These are phyloP conservation scores for Globisporangium nagaii DNA, from an alignment of 352 stramenopile genomes.

Conservation along the genomic window DNA sequence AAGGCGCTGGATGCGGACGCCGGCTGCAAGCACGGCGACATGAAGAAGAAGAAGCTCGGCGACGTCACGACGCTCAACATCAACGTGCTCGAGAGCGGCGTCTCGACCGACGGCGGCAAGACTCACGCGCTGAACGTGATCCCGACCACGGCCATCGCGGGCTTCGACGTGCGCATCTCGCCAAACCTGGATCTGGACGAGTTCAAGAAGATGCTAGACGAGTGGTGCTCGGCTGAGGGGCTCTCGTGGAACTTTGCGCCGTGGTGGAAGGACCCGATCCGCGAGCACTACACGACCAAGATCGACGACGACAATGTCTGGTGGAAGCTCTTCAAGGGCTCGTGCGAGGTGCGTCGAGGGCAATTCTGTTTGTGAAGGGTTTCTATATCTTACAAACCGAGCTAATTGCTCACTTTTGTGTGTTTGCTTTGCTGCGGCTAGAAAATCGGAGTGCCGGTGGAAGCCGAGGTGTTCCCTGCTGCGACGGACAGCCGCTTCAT, in stretches of 20 bases:
- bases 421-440: background rate
- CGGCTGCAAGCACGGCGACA: constrained; percentile 92
- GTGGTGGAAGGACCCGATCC: constrained; percentile 21
- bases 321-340: constrained; percentile 34
- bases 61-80: constrained; percentile 95
- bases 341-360: constrained; percentile 18
- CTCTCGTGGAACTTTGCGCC: constrained; percentile 67
- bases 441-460: too few species aligned
- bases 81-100: constrained; percentile 86
- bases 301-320: constrained; percentile 37
- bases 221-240: constrained; percentile 81
- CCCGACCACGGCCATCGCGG: constrained; percentile 83
- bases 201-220: constrained; percentile 83
- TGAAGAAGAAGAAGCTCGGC: constrained; percentile 85
- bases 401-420: background rate
- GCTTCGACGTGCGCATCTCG: constrained; percentile 91
- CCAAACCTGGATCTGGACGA: constrained; percentile 72
- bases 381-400: background rate
- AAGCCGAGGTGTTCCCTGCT: constrained; percentile 91
- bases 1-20: constrained; percentile 53
- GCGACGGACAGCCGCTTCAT: constrained; percentile 92
- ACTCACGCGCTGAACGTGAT: constrained; percentile 92
- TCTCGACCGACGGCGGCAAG: constrained; percentile 68
- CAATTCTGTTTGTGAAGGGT: too few species aligned
- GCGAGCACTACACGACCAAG: constrained; percentile 53